These are phyloP conservation scores for Exophiala oligosperma DNA, from an alignment of 2,329 filamentous ascomycete genomes.

Conservation along the genomic window DNA sequence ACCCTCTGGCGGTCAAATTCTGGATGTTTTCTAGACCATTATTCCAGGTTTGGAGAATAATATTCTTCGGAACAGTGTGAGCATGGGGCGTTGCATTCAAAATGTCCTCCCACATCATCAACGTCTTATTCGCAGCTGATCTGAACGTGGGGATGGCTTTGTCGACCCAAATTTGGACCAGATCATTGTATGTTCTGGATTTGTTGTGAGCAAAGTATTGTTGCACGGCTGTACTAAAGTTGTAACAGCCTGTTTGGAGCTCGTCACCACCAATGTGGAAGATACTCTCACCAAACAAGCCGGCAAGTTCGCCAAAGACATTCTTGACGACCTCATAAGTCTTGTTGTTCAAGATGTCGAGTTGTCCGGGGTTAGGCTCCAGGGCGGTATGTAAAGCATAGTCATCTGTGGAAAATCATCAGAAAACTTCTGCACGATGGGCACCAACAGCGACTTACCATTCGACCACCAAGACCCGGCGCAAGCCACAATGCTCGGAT, in stretches of 20 bases:
- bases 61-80: slow-evolving; percentile 47
- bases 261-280: slow-evolving; percentile 60
- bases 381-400: slow-evolving; percentile 57
- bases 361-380: slow-evolving; percentile 57
- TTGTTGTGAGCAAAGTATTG: slow-evolving; percentile 54
- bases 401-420: slow-evolving; percentile 34
- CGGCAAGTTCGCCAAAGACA: slow-evolving; percentile 55
- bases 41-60: slow-evolving; percentile 59
- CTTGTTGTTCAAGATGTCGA: slow-evolving; percentile 57
- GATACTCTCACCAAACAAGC: slow-evolving; percentile 53
- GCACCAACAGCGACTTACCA: slow-evolving; percentile 28
- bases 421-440: not conserved
- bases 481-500: slow-evolving; percentile 58
- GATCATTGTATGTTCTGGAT: slow-evolving; percentile 52
- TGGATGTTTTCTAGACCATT: slow-evolving; percentile 53
- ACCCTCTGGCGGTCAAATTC: slow-evolving; percentile 52
- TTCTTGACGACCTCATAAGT: slow-evolving; percentile 56
- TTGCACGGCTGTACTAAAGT: slow-evolving; percentile 52
- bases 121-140: slow-evolving; percentile 46
- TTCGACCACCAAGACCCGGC: slow-evolving; percentile 62
- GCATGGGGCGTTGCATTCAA: slow-evolving; percentile 47
- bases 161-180: slow-evolving; percentile 58
- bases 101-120: slow-evolving; percentile 61
- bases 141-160: slow-evolving; percentile 53
- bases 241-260: slow-evolving; percentile 58